A percentile compares a stretch with the other conserved stretches of the same genome.
phyloP scores from a whole-genome alignment of 2,329 filamentous ascomycete genomes.

The Zasmidium cellare region DNA sequence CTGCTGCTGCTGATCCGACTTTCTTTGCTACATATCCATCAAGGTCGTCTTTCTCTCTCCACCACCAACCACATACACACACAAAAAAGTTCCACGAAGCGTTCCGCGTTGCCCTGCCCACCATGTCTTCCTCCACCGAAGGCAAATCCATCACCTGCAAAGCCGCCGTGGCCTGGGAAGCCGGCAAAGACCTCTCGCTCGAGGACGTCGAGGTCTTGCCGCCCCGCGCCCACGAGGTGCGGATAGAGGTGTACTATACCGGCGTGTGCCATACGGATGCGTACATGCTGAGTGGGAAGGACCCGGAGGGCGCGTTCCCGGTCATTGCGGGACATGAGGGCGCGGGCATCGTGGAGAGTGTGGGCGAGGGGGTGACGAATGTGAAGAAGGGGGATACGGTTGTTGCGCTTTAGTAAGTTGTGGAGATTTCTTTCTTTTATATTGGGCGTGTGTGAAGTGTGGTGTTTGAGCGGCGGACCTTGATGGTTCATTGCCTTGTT shows the following conservation, averaged over 20 bases:
- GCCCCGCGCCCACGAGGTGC: conserved; percentile 89
- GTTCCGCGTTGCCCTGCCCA: conserved; percentile 23
- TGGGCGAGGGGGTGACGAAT: conserved; percentile 91
- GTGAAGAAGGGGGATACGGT: conserved; percentile 94
- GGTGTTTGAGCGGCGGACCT: conserved; percentile 8
- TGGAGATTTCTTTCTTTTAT: conserved; percentile 6
- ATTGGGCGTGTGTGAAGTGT: no score
- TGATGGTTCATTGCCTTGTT: conserved; percentile 9
- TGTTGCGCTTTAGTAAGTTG: conserved; percentile 75
- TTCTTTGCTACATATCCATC: conserved; percentile 6
- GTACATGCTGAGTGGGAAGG: conserved; percentile 85
- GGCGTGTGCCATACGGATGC: conserved; percentile 99
- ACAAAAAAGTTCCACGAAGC: background rate
- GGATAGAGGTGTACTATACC: conserved; percentile 95
- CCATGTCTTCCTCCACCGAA: conserved; percentile 57
- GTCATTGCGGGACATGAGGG: conserved; percentile 88
- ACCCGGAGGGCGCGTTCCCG: conserved; percentile 92
- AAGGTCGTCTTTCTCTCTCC: conserved; percentile 7
- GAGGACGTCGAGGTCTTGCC: conserved; percentile 92
- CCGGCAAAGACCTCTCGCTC: conserved; percentile 81
- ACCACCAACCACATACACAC: background rate
- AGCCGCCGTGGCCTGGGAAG: conserved; percentile 95
- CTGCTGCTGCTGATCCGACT: background rate
- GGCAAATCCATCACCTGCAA: conserved; percentile 85
- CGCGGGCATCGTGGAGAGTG: conserved; percentile 87